A percentile compares a stretch with the other conserved stretches of the same genome.
Conservation (phyloP, 768 basidiomycete genomes). For the Imleria badia region DNA sequence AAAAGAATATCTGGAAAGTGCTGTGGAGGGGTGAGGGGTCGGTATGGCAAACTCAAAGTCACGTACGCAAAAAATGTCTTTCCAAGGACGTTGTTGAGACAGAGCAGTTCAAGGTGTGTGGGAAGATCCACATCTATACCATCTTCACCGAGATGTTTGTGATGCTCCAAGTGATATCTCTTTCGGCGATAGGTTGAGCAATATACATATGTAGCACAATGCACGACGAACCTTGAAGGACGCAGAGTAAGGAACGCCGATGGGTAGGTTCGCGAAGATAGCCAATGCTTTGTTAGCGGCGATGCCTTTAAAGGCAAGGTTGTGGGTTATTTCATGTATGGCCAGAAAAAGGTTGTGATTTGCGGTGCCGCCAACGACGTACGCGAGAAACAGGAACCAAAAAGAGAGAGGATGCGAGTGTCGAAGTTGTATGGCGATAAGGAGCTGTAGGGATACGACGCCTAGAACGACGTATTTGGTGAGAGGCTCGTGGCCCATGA, state of each 20-base stretch:
- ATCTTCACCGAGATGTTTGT: slow-evolving; percentile 94
- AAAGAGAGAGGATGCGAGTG: slow-evolving; percentile 67
- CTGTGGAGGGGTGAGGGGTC: slow-evolving; percentile 40
- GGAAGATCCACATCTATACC: slow-evolving; percentile 96
- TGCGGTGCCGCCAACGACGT: slow-evolving; percentile 87
- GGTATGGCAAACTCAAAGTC: background rate
- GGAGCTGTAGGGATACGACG: slow-evolving; percentile 79
- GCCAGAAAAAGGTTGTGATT: slow-evolving; percentile 99
- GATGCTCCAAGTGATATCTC: slow-evolving; percentile 95
- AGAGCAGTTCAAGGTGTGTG: slow-evolving; percentile 77
- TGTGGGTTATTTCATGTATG: slow-evolving; percentile 98
- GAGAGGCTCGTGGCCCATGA: slow-evolving; percentile 93
- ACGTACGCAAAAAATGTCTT: slow-evolving; percentile 96
- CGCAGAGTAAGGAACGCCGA: slow-evolving; percentile 92
- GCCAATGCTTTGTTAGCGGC: slow-evolving; percentile 84
- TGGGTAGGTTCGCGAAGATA: slow-evolving; percentile 89
- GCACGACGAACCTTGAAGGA: slow-evolving; percentile 77
- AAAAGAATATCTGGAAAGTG: slow-evolving; percentile 97
- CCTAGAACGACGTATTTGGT: slow-evolving; percentile 88
- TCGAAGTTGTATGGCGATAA: slow-evolving; percentile 62
- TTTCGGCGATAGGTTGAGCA: slow-evolving; percentile 28
- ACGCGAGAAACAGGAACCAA: slow-evolving; percentile 74
- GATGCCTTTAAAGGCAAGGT: slow-evolving; percentile 86
- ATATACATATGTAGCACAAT: background rate
- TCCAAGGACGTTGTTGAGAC: slow-evolving; percentile 92